Conservation (phyloP, 2,329 filamentous ascomycete species). For the Pezicula neosporulosa region DNA sequence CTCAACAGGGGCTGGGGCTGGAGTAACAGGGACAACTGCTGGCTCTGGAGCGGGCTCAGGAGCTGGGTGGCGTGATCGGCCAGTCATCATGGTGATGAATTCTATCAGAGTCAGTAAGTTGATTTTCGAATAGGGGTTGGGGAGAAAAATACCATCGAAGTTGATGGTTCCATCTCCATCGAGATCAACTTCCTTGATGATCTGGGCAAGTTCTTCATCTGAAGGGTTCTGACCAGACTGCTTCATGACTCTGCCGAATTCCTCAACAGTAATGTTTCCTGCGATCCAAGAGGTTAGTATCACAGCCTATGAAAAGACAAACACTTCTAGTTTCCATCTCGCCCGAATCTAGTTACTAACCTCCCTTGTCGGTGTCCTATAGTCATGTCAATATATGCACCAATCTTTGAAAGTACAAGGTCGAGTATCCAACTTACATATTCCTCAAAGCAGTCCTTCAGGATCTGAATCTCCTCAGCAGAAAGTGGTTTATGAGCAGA, state of each 20-base stretch:
- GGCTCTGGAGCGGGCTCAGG: constrained; percentile 5
- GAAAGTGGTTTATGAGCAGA: not conserved
- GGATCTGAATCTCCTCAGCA: constrained; percentile 17
- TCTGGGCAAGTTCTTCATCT: constrained; percentile 33
- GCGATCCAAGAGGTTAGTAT: not conserved
- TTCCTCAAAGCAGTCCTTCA: constrained; percentile 21
- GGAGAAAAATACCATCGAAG: constrained; percentile 30
- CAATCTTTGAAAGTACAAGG: not conserved
- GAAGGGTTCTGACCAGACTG: constrained; percentile 27
- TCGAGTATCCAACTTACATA: constrained; percentile 12
- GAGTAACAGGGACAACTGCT: not conserved
- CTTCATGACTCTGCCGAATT: constrained; percentile 34
- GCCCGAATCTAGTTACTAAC: constrained; percentile 2
- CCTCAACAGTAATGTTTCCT: constrained; percentile 34
- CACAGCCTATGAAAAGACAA: too few species aligned
- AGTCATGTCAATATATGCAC: not conserved
- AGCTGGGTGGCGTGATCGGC: constrained; percentile 26
- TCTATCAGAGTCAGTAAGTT: constrained; percentile 22
- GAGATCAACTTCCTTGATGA: constrained; percentile 35
- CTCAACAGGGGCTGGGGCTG: not conserved
- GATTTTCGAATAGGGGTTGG: not conserved
- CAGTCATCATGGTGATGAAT: constrained; percentile 40
- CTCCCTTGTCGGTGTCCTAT: constrained; percentile 18
- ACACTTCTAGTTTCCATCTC: too few species aligned
- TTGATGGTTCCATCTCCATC: constrained; percentile 36